Percentiles rank a stretch among this genome's conserved stretches.
Evolutionary conservation across 2,329 filamentous ascomycete species (phyloP).

Genomic region (Arachnomyces sp.): DNA sequence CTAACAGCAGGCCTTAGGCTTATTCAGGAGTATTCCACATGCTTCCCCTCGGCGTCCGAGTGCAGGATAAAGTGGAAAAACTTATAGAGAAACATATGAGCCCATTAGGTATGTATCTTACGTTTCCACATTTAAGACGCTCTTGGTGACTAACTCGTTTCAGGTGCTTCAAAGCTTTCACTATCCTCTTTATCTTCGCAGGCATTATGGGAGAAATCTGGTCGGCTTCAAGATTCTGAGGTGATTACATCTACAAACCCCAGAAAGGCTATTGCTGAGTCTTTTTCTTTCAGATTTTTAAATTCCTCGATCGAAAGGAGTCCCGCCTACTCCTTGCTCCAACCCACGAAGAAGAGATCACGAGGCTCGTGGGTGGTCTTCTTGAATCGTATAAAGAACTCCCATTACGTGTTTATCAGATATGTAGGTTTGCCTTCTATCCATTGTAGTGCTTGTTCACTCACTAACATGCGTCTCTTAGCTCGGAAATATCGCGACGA

Average conservation of each 20-base stretch:
- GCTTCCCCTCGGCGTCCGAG: conserved; percentile 73
- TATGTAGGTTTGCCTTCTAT: conserved; percentile 46
- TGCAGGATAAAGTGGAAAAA: conserved; percentile 78
- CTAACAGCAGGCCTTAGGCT: conserved; percentile 42
- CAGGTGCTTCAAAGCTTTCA: conserved; percentile 70
- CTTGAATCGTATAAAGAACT: conserved; percentile 78
- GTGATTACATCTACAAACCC: conserved; percentile 35
- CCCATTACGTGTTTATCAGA: conserved; percentile 83
- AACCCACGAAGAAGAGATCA: conserved; percentile 97
- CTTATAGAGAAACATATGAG: conserved; percentile 87
- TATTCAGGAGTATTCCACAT: conserved; percentile 89
- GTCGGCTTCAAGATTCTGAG: conserved; percentile 73
- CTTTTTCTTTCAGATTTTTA: conserved; percentile 58
- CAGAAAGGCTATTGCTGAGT: conserved; percentile 17
- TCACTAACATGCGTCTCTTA: conserved; percentile 3
- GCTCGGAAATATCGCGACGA: conserved; percentile 88
- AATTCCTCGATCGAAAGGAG: conserved; percentile 69
- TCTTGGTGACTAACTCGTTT: conserved; percentile 5
- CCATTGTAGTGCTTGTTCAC: not conserved
- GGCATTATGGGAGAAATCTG: conserved; percentile 71
- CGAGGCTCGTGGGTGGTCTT: conserved; percentile 62
- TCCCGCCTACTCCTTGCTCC: conserved; percentile 70
- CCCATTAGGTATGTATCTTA: conserved; percentile 49
- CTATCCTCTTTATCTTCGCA: conserved; percentile 81
- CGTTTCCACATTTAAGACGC: conserved; percentile 13